Evolutionary conservation across 2,329 filamentous ascomycete species (phyloP).

Genomic region (Sphaceloma murrayae): DNA sequence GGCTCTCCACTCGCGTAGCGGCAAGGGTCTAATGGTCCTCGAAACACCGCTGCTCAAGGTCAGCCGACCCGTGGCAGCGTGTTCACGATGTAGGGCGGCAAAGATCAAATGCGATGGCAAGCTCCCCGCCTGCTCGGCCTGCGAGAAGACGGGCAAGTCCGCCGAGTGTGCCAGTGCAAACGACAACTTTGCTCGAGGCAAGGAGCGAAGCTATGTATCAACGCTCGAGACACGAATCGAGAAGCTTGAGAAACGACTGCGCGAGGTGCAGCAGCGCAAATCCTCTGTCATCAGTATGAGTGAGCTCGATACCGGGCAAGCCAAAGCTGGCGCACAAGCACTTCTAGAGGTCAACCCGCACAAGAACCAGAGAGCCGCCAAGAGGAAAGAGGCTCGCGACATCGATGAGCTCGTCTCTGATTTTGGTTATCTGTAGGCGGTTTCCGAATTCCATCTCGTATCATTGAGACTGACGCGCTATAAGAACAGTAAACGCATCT

Average conservation of each 20-base stretch:
- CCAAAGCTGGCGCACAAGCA: slow-evolving; percentile 19
- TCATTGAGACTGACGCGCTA: slow-evolving; percentile 16
- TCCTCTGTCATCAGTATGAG: slow-evolving; percentile 61
- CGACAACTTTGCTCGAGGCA: slow-evolving; percentile 89
- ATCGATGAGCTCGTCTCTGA: slow-evolving; percentile 89
- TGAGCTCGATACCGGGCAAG: slow-evolving; percentile 32
- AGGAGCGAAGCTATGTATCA: slow-evolving; percentile 92
- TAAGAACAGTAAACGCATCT: slow-evolving; percentile 83
- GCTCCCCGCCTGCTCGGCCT: slow-evolving; percentile 86
- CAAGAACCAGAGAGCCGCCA: slow-evolving; percentile 34
- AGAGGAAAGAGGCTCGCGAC: slow-evolving; percentile 64
- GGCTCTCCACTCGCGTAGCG: not conserved
- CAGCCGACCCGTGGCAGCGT: slow-evolving; percentile 69
- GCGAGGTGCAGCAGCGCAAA: slow-evolving; percentile 55
- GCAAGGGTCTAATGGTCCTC: slow-evolving; percentile 32
- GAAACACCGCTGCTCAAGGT: slow-evolving; percentile 58
- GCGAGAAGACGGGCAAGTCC: slow-evolving; percentile 79
- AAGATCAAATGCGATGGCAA: slow-evolving; percentile 99
- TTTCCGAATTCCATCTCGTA: too few relatives aligned
- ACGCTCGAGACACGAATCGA: slow-evolving; percentile 88
- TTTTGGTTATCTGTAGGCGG: slow-evolving; percentile 82
- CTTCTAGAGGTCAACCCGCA: slow-evolving; percentile 5
- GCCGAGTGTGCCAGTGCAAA: slow-evolving; percentile 88
- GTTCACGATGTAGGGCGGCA: slow-evolving; percentile 72
- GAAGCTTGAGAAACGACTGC: slow-evolving; percentile 69